These are phyloP conservation scores for Fraxinus nigra DNA, from an alignment of 305 asterid genomes.

Conservation along the genomic window DNA sequence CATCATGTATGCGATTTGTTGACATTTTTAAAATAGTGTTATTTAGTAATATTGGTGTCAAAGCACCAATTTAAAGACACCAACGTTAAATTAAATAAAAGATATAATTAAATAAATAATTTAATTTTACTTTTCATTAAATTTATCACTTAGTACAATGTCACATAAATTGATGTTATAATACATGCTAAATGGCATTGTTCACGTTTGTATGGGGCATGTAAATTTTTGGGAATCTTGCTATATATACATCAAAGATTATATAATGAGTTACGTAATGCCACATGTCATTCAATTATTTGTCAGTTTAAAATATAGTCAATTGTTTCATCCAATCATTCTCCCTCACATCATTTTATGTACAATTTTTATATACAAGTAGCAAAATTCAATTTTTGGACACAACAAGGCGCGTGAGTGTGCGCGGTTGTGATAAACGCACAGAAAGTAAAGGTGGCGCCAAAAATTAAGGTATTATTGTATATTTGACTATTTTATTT, in stretches of 20 bases:
- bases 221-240: background rate
- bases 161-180: too few relatives aligned
- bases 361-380: too few relatives aligned
- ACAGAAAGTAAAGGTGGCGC: background rate
- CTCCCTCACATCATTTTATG: too few relatives aligned
- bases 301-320: too few relatives aligned
- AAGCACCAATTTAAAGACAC: too few relatives aligned
- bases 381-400: background rate
- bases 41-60: background rate
- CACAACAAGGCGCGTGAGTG: background rate
- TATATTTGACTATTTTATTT: background rate
- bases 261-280: too few relatives aligned
- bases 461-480: background rate
- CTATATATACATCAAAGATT: too few relatives aligned
- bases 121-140: too few relatives aligned
- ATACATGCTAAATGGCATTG: background rate
- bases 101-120: too few relatives aligned
- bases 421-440: background rate
- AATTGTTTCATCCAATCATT: too few relatives aligned
- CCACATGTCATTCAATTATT: too few relatives aligned
- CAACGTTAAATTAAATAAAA: too few relatives aligned
- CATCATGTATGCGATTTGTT: background rate
- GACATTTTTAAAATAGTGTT: background rate
- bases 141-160: background rate
- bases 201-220: background rate